Percentiles rank a stretch among this genome's conserved stretches.
phyloP scores from a whole-genome alignment of 2,329 filamentous ascomycete species.

The Colletotrichum sp. region DNA sequence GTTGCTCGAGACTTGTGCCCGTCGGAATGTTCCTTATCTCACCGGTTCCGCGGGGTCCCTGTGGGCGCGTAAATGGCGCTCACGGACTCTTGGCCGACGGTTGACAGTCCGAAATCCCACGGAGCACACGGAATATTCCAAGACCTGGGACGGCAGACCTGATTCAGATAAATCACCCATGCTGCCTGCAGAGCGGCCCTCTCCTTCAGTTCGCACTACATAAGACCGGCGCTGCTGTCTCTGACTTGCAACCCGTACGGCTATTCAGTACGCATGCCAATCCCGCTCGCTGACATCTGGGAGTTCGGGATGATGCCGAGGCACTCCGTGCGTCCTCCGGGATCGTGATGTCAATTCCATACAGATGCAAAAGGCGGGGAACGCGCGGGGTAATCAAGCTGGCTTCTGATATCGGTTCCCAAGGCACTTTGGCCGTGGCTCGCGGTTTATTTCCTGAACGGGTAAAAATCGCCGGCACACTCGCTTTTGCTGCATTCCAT shows the following conservation, averaged over 20 bases:
- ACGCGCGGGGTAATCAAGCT: constrained; percentile 11
- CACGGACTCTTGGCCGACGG: background rate
- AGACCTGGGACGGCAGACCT: background rate
- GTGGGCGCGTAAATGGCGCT: background rate
- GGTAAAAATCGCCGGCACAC: background rate
- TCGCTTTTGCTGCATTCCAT: background rate
- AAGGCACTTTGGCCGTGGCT: background rate
- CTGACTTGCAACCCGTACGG: background rate
- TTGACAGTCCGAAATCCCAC: background rate
- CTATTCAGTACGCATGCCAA: background rate
- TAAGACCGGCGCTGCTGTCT: background rate
- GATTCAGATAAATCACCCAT: background rate
- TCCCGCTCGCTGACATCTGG: background rate
- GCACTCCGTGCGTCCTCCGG: background rate
- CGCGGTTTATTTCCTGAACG: background rate
- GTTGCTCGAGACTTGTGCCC: background rate
- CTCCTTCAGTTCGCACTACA: background rate
- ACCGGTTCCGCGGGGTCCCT: background rate
- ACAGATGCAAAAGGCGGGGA: constrained; percentile 8
- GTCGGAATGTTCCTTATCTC: background rate
- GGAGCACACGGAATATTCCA: background rate
- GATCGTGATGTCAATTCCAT: background rate
- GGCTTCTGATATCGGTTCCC: background rate
- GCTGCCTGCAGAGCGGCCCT: background rate
- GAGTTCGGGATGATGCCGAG: constrained; percentile 6